These are phyloP conservation scores for Thermochaetoides thermophila DNA, from an alignment of 495 filamentous ascomycete genomes.

Conservation along the genomic window DNA sequence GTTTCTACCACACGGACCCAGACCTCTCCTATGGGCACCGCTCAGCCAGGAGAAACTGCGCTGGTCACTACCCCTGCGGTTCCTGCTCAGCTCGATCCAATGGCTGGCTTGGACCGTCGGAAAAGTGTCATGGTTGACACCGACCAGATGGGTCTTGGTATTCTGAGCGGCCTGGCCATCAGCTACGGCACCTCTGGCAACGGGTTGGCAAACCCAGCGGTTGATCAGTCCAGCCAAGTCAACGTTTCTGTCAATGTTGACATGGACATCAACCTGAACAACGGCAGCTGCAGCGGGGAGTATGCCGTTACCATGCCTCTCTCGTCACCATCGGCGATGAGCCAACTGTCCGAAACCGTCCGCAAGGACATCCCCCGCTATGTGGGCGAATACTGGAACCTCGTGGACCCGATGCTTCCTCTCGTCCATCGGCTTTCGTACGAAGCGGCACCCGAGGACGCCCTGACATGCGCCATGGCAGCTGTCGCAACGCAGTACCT, in stretches of 20 bases:
- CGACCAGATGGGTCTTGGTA: slow-evolving; percentile 7
- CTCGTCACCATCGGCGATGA: slow-evolving; percentile 21
- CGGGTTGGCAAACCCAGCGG: slow-evolving; percentile 3
- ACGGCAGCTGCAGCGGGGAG: too few relatives aligned
- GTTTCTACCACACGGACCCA: slow-evolving; percentile 27
- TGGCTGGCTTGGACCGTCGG: slow-evolving; percentile 17
- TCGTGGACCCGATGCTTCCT: slow-evolving; percentile 27
- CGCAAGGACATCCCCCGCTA: slow-evolving; percentile 23
- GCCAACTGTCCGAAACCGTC: slow-evolving; percentile 18
- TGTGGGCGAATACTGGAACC: slow-evolving; percentile 30
- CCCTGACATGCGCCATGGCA: slow-evolving; percentile 34
- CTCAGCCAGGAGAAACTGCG: slow-evolving; percentile 26
- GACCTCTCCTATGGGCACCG: slow-evolving; percentile 25
- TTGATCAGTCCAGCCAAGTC: slow-evolving; percentile 5
- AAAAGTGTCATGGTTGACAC: slow-evolving; percentile 16
- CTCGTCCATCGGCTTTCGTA: slow-evolving; percentile 28
- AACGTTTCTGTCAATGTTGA: too few relatives aligned
- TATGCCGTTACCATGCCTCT: slow-evolving; percentile 8
- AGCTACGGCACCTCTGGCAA: slow-evolving; percentile 3
- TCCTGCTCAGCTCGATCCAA: slow-evolving; percentile 10
- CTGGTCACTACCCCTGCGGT: slow-evolving; percentile 18
- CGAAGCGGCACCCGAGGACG: slow-evolving; percentile 23
- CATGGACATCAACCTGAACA: too few relatives aligned
- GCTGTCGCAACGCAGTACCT: slow-evolving; percentile 34
- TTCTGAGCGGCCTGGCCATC: slow-evolving; percentile 6